Evolutionary conservation across 495 filamentous ascomycete genomes (phyloP).

Genomic region (Jackrogersella multiformis): DNA sequence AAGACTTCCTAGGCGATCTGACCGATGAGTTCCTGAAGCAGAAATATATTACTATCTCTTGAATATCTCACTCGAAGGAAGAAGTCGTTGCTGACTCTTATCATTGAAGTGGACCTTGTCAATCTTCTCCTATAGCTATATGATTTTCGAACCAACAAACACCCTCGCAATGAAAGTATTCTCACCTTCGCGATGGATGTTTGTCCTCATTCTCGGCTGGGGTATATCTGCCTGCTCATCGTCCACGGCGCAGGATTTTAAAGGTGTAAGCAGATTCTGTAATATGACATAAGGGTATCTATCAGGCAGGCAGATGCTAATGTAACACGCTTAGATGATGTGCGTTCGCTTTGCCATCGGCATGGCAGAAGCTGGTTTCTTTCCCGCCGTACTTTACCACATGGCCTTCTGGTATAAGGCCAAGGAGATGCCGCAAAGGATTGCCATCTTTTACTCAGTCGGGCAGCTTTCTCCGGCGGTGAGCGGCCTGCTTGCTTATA

Average conservation of each 20-base stretch:
- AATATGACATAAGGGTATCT: not conserved
- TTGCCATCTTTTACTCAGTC: constrained; percentile 51
- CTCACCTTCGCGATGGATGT: constrained; percentile 57
- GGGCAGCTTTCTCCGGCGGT: constrained; percentile 51
- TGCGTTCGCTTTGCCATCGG: constrained; percentile 54
- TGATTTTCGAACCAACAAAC: constrained; percentile 55
- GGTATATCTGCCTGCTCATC: constrained; percentile 51
- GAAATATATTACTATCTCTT: too few species aligned
- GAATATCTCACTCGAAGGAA: not conserved
- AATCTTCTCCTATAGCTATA: constrained; percentile 54
- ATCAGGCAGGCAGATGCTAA: not conserved
- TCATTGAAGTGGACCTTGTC: constrained; percentile 47
- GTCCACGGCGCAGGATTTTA: constrained; percentile 49
- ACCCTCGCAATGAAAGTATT: constrained; percentile 48
- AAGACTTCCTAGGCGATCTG: too few species aligned
- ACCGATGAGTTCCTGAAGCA: too few species aligned
- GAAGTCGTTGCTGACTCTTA: not conserved
- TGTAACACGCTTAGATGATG: constrained; percentile 45
- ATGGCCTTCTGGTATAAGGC: constrained; percentile 57
- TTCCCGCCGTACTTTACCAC: constrained; percentile 52
- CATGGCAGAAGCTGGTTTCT: constrained; percentile 54
- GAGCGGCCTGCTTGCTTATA: constrained; percentile 55
- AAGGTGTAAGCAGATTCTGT: constrained; percentile 28
- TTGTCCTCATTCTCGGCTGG: constrained; percentile 53
- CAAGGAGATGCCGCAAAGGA: constrained; percentile 48